Percentiles rank a stretch among this genome's conserved stretches.
phyloP scores from a whole-genome alignment of 1,284 basidiomycete genomes.

The Caloboletus inedulis region DNA sequence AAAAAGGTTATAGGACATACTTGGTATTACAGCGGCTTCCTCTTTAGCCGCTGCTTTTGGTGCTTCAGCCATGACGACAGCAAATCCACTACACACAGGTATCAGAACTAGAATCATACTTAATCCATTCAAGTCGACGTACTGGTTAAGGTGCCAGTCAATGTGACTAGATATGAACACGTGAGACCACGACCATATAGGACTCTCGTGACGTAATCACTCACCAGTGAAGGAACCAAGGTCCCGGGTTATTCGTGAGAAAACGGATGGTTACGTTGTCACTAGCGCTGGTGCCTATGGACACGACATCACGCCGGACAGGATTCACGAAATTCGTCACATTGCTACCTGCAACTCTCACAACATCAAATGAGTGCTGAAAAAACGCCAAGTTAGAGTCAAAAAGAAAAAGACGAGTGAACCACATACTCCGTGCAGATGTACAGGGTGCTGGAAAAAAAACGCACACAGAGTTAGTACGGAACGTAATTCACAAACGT shows the following conservation, averaged over 20 bases:
- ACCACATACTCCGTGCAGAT: slow-evolving; percentile 35
- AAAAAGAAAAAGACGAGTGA: background rate
- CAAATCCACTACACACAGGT: slow-evolving; percentile 29
- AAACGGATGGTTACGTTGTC: slow-evolving; percentile 47
- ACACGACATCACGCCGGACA: slow-evolving; percentile 29
- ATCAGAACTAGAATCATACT: background rate
- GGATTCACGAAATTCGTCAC: slow-evolving; percentile 27
- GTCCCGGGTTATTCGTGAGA: slow-evolving; percentile 44
- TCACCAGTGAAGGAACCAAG: slow-evolving; percentile 49
- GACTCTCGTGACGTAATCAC: slow-evolving; percentile 3
- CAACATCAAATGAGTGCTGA: slow-evolving; percentile 28
- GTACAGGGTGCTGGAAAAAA: slow-evolving; percentile 30
- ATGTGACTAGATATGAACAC: slow-evolving; percentile 31
- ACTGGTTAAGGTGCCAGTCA: slow-evolving; percentile 39
- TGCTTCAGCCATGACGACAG: slow-evolving; percentile 35
- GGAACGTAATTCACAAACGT: background rate
- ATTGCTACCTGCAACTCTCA: slow-evolving; percentile 22
- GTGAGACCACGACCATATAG: background rate
- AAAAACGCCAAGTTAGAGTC: background rate
- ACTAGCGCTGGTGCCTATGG: slow-evolving; percentile 12
- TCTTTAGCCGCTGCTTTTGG: slow-evolving; percentile 4
- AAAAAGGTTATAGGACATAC: slow-evolving; percentile 12
- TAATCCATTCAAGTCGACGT: slow-evolving; percentile 3
- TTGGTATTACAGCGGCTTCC: slow-evolving; percentile 14
- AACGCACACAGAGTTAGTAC: slow-evolving; percentile 2